A percentile compares a stretch with the other conserved stretches of the same genome.
Evolutionary conservation across 768 basidiomycete genomes (phyloP).

Genomic region (Hypholoma fasciculare): DNA sequence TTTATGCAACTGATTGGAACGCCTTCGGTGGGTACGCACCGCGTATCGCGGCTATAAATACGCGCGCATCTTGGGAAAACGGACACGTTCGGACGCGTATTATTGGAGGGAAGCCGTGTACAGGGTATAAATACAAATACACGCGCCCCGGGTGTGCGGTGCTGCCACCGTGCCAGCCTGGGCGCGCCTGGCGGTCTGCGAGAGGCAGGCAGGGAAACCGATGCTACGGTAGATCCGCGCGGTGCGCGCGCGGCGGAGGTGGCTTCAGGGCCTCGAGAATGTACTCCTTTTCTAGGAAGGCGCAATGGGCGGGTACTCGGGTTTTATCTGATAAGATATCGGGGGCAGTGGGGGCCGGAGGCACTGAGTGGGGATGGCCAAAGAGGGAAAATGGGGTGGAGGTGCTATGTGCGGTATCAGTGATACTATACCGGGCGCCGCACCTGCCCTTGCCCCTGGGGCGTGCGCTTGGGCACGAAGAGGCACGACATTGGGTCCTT

Average conservation of each 20-base stretch:
- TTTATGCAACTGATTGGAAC: neutral
- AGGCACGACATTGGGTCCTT: slow-evolving; percentile 62
- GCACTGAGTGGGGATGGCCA: neutral
- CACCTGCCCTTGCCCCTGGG: slow-evolving; percentile 59
- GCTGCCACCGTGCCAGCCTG: neutral
- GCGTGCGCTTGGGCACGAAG: slow-evolving; percentile 82
- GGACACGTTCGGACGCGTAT: slow-evolving; percentile 7
- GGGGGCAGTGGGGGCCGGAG: neutral
- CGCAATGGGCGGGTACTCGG: neutral
- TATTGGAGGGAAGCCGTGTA: neutral
- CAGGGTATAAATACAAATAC: neutral
- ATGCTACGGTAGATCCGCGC: slow-evolving; percentile 16
- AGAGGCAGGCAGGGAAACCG: slow-evolving; percentile 11
- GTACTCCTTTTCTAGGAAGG: slow-evolving; percentile 11
- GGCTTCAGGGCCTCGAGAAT: neutral
- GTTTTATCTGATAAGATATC: slow-evolving; percentile 20
- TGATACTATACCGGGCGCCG: slow-evolving; percentile 42
- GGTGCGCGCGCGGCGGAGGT: slow-evolving; percentile 13
- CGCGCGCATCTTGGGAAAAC: slow-evolving; percentile 11
- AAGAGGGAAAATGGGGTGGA: neutral
- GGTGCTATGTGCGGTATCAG: neutral
- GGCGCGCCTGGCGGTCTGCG: neutral
- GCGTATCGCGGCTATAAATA: neutral
- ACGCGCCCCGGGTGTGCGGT: neutral
- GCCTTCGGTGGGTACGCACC: neutral